Conservation (phyloP, 805 yeast genomes). For the Metschnikowia colocasiae region DNA sequence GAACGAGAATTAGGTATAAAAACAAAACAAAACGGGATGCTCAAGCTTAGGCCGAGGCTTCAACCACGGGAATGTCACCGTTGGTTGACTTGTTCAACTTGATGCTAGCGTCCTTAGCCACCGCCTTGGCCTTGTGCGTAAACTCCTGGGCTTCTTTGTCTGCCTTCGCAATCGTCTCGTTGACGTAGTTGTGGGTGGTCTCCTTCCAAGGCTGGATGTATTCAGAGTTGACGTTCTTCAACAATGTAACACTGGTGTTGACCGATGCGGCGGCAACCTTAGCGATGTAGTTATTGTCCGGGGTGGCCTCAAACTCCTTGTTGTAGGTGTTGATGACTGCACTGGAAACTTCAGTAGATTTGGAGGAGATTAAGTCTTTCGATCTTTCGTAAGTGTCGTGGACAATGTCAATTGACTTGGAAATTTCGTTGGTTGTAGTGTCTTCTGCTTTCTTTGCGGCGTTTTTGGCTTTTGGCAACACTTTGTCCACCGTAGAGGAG, state of each 20-base stretch:
- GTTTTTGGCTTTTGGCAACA: slow-evolving; percentile 23
- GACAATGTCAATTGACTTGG: slow-evolving; percentile 22
- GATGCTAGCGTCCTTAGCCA: slow-evolving; percentile 4
- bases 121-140: slow-evolving; percentile 7
- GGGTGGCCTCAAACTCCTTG: slow-evolving; percentile 28
- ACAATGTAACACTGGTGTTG: slow-evolving; percentile 32
- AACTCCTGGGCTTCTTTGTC: slow-evolving; percentile 31
- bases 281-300: slow-evolving; percentile 25
- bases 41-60: slow-evolving; percentile 15
- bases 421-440: slow-evolving; percentile 19
- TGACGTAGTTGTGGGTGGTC: slow-evolving; percentile 38
- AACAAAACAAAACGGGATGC: not conserved
- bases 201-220: slow-evolving; percentile 38
- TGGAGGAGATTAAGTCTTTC: slow-evolving; percentile 25
- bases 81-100: slow-evolving; percentile 13
- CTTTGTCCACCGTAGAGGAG: slow-evolving; percentile 25
- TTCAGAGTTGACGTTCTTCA: slow-evolving; percentile 31
- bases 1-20: not conserved
- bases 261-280: slow-evolving; percentile 35
- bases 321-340: slow-evolving; percentile 33
- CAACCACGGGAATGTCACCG: slow-evolving; percentile 18
- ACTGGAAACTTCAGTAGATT: slow-evolving; percentile 27
- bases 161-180: slow-evolving; percentile 32
- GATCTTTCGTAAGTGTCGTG: slow-evolving; percentile 21
- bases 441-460: slow-evolving; percentile 13